Percentiles rank a stretch among this genome's conserved stretches.
Conservation (phyloP, 148 eudicot species). For the Suaeda aralocaspica region DNA sequence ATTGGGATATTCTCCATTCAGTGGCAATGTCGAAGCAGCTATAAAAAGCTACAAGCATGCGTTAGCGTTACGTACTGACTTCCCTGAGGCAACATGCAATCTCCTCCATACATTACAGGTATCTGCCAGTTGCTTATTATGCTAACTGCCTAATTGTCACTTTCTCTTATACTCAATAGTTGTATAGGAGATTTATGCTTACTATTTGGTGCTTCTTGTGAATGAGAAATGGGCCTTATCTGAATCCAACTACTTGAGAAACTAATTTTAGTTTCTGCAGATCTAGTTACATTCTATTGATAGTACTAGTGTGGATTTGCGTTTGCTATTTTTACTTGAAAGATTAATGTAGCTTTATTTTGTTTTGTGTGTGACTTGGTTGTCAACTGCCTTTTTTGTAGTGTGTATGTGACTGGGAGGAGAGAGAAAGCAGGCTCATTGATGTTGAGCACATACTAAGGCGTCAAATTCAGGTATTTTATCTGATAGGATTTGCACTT, state of each 20-base stretch:
- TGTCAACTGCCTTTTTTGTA: conserved; percentile 22
- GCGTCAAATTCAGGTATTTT: conserved; percentile 76
- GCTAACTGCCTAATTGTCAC: too few species aligned
- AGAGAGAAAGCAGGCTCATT: conserved; percentile 64
- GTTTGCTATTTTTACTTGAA: background rate
- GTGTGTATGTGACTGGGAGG: conserved; percentile 97
- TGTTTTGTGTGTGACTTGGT: background rate
- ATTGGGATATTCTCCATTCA: conserved; percentile 23
- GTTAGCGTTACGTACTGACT: conserved; percentile 71
- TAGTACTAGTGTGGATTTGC: background rate
- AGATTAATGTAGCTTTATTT: background rate
- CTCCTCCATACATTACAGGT: conserved; percentile 96
- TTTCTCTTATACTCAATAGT: too few species aligned
- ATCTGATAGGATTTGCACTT: background rate
- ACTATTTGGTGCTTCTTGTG: background rate
- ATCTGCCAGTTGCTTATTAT: background rate
- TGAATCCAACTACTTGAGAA: background rate
- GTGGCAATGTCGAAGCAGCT: conserved; percentile 87
- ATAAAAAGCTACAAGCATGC: conserved; percentile 84
- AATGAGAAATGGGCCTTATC: background rate
- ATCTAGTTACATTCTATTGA: background rate
- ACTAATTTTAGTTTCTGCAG: background rate
- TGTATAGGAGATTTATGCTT: background rate
- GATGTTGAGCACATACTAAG: conserved; percentile 87
- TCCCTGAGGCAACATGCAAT: conserved; percentile 95